A percentile compares a stretch with the other conserved stretches of the same genome.
Conservation (phyloP, 2,329 filamentous ascomycete genomes). For the Lecanicillium sp. region DNA sequence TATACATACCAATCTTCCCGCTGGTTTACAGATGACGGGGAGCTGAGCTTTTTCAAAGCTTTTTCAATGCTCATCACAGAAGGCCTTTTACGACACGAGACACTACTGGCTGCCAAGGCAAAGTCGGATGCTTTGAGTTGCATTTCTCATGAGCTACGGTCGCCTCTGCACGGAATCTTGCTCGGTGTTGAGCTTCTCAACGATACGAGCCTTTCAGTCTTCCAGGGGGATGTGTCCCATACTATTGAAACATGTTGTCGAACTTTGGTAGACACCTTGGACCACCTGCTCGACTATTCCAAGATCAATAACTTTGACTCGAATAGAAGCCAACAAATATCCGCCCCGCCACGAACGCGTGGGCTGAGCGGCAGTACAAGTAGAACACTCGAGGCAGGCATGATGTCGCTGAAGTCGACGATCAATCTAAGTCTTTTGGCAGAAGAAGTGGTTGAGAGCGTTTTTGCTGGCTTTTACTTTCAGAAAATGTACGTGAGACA, state of each 20-base stretch:
- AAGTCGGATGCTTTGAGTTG: slow-evolving; percentile 53
- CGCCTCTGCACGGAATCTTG: slow-evolving; percentile 53
- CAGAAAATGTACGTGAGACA: slow-evolving; percentile 14
- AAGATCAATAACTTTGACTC: slow-evolving; percentile 28
- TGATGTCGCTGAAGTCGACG: background rate
- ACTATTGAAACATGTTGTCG: slow-evolving; percentile 39
- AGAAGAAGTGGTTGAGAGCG: slow-evolving; percentile 31
- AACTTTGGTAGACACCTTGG: slow-evolving; percentile 40
- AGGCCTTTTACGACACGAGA: slow-evolving; percentile 41
- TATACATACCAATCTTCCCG: slow-evolving; percentile 37
- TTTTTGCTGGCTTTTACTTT: slow-evolving; percentile 30
- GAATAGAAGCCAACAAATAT: background rate
- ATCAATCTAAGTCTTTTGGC: slow-evolving; percentile 21
- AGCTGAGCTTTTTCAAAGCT: slow-evolving; percentile 42
- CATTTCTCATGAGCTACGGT: slow-evolving; percentile 54
- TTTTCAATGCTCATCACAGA: slow-evolving; percentile 49
- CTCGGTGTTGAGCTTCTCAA: slow-evolving; percentile 44
- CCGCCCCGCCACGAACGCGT: no score
- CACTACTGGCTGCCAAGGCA: slow-evolving; percentile 31
- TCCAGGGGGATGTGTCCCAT: slow-evolving; percentile 33
- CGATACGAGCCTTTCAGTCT: slow-evolving; percentile 38
- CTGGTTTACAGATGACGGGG: slow-evolving; percentile 35
- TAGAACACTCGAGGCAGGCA: background rate
- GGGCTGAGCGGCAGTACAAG: no score
- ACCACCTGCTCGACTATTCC: slow-evolving; percentile 39